These are phyloP conservation scores for Oropetium thomaeum DNA, from an alignment of 176 grass and related monocot genomes.

Conservation along the genomic window DNA sequence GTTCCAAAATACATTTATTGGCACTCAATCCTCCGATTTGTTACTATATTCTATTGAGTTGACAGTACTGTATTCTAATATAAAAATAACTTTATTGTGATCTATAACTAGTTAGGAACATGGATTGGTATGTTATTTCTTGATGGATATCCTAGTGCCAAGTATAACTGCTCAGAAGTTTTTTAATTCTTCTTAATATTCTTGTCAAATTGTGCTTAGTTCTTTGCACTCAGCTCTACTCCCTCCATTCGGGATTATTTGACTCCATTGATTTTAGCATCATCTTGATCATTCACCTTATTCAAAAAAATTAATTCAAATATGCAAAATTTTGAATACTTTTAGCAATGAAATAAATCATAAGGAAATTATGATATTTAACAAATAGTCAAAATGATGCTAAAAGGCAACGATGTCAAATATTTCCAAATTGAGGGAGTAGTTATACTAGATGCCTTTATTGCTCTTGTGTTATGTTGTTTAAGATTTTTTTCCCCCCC, in stretches of 20 bases:
- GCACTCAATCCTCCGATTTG: neutral
- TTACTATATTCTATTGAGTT: too few relatives aligned
- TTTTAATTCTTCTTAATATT: neutral
- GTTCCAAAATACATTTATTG: constrained; percentile 20
- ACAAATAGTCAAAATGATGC: too few relatives aligned
- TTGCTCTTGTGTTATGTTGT: constrained; percentile 3
- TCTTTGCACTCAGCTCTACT: constrained; percentile 1
- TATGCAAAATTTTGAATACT: too few relatives aligned
- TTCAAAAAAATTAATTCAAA: too few relatives aligned
- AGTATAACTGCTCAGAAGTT: neutral
- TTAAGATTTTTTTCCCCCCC: constrained; percentile 22
- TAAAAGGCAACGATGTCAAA: too few relatives aligned
- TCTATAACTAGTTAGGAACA: constrained; percentile 10
- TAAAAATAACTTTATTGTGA: neutral
- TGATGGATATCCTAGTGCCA: neutral
- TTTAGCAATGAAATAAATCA: too few relatives aligned
- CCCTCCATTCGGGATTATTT: too few relatives aligned
- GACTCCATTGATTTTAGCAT: too few relatives aligned
- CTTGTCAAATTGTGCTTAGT: neutral
- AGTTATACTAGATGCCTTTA: constrained; percentile 15
- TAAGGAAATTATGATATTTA: too few relatives aligned
- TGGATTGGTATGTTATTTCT: neutral
- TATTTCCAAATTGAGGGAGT: too few relatives aligned
- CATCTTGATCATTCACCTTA: too few relatives aligned
- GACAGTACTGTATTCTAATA: too few relatives aligned